Evolutionary conservation across 2,329 filamentous ascomycete genomes (phyloP).

Genomic region (Claviceps sp.): DNA sequence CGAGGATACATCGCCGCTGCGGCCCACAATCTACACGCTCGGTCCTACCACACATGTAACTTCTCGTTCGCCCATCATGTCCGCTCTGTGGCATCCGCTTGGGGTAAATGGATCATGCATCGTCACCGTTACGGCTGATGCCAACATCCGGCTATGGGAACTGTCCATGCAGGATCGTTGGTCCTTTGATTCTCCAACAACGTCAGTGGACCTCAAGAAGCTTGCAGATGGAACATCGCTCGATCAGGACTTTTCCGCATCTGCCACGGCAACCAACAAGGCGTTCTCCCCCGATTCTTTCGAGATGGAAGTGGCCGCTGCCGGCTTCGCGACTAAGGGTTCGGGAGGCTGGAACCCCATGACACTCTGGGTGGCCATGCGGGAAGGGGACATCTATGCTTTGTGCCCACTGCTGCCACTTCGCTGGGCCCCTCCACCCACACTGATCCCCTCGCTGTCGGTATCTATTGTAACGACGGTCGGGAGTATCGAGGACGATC

Average conservation of each 20-base stretch:
- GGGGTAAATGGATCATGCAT: conserved; percentile 70
- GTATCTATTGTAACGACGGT: conserved; percentile 69
- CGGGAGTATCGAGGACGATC: conserved; percentile 47
- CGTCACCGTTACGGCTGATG: conserved; percentile 79
- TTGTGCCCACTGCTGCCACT: conserved; percentile 80
- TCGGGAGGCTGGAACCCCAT: conserved; percentile 87
- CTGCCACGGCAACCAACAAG: conserved; percentile 58
- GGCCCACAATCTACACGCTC: conserved; percentile 78
- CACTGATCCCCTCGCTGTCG: conserved; percentile 68
- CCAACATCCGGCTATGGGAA: conserved; percentile 83
- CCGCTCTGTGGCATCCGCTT: conserved; percentile 84
- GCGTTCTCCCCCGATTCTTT: conserved; percentile 80
- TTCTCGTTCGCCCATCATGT: conserved; percentile 66
- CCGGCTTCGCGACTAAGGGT: conserved; percentile 56
- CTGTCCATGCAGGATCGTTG: conserved; percentile 70
- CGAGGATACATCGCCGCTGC: conserved; percentile 54
- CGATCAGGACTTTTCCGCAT: conserved; percentile 73
- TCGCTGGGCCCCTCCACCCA: conserved; percentile 68
- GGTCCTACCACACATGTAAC: conserved; percentile 86
- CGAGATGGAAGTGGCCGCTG: conserved; percentile 88
- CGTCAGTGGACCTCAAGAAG: conserved; percentile 81
- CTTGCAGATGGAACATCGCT: conserved; percentile 70
- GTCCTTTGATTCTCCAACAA: conserved; percentile 71
- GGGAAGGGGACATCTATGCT: conserved; percentile 83
- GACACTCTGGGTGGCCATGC: conserved; percentile 96